A percentile compares a stretch with the other conserved stretches of the same genome.
Evolutionary conservation across 164 flowering plant genomes (phyloP).

Genomic region (Vitis amurensis): DNA sequence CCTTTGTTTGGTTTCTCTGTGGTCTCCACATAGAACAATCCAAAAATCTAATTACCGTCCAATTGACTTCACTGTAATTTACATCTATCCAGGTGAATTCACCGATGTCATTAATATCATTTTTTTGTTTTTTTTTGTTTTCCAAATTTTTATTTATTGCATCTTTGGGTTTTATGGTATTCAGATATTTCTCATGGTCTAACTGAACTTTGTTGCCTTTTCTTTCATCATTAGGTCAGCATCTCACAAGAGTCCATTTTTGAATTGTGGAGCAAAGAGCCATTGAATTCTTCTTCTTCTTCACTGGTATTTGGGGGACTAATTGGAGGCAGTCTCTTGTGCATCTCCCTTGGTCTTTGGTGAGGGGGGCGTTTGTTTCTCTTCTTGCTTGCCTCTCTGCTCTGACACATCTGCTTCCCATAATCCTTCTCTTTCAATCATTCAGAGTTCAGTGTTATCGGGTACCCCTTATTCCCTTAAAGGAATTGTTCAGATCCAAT

Average conservation of each 20-base stretch:
- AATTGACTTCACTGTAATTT: constrained; percentile 15
- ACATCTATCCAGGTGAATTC: constrained; percentile 15
- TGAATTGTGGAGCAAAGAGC: constrained; percentile 34
- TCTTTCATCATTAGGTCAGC: constrained; percentile 53
- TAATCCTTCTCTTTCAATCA: constrained; percentile 19
- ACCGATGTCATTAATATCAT: constrained; percentile 20
- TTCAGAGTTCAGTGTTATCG: constrained; percentile 15
- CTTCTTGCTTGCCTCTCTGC: constrained; percentile 22
- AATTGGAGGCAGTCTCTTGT: constrained; percentile 29
- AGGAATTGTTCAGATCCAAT: constrained; percentile 25
- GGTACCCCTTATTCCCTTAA: background rate
- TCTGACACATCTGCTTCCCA: constrained; percentile 34
- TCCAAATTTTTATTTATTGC: constrained; percentile 31
- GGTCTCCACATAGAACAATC: constrained; percentile 33
- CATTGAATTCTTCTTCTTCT: constrained; percentile 29
- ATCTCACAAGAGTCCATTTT: constrained; percentile 46
- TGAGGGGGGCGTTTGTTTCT: constrained; percentile 21
- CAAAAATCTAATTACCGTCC: constrained; percentile 33
- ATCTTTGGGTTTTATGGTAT: constrained; percentile 27
- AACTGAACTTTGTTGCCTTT: constrained; percentile 41
- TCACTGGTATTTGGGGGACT: constrained; percentile 20
- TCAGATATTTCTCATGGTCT: constrained; percentile 68
- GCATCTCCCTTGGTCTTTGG: constrained; percentile 28
- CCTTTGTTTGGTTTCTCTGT: constrained; percentile 26
- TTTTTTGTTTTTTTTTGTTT: constrained; percentile 4